These are phyloP conservation scores for Camellia oleifera DNA, from an alignment of 179 eudicot genomes.

Conservation along the genomic window DNA sequence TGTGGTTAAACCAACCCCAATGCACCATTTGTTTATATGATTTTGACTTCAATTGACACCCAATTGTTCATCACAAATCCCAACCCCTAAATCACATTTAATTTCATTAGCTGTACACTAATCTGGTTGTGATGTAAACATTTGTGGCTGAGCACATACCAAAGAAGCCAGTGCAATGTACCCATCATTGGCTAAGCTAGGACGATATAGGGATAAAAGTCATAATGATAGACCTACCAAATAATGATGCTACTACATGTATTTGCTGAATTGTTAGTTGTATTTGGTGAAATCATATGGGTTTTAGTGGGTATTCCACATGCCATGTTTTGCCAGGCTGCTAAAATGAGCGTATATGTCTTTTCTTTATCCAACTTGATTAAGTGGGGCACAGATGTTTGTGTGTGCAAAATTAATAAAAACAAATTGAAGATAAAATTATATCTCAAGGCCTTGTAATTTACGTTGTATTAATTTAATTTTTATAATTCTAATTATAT, in stretches of 20 bases:
- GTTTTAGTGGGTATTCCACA: neutral
- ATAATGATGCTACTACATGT: neutral
- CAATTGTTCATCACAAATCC: neutral
- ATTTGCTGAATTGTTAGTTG: neutral
- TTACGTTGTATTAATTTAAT: too few relatives aligned
- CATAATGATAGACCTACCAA: neutral
- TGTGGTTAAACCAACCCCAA: neutral
- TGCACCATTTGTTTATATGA: neutral
- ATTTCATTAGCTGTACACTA: neutral
- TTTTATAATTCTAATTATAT: too few relatives aligned
- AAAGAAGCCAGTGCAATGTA: neutral
- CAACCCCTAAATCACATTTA: neutral
- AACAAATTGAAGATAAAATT: too few relatives aligned
- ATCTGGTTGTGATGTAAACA: neutral
- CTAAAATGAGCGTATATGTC: neutral
- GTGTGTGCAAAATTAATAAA: too few relatives aligned
- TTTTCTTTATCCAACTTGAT: conserved; percentile 9
- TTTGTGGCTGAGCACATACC: neutral
- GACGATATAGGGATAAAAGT: neutral
- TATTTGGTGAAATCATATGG: too few relatives aligned
- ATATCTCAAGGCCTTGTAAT: too few relatives aligned
- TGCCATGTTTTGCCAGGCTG: conserved; percentile 17
- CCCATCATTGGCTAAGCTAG: neutral
- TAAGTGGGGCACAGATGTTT: too few relatives aligned
- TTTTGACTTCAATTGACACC: neutral